Base-by-base conservation (phyloP, 2,329 filamentous ascomycete genomes). In the Sporothrix curviconia region DNA sequence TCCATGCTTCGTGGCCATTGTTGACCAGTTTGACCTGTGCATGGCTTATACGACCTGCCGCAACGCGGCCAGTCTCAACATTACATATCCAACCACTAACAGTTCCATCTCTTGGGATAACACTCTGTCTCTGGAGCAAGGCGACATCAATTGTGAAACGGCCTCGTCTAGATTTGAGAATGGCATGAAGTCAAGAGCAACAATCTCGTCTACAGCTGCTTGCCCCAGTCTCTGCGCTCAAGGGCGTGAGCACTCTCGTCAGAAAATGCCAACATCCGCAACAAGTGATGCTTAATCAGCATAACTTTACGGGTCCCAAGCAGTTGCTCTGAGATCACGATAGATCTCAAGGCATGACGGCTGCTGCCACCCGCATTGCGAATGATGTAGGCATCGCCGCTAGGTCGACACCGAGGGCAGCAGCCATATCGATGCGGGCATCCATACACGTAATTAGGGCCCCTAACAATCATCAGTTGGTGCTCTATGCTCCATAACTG, bases 401-500 rank as follows among this genome's bases (percentile, higher is more conserved):
- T 17, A 89, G 79, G 19, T 78, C 73, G 58, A 92, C 85, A 8
- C 85, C 86, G 55, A 90, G 86, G 1, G 86, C 86, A 12, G 79
- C 74, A 3, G 82, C 78, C 0, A 89, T 83, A 64, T 92, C 79
- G 64, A 85, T 75, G 53, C 89, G 83, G 5, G 89, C 86, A 66
- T 94, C 89, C 88, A 94, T 94, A 71, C 89, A 94, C 0, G 87
- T 89, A 44, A 92, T 78, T 80, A 28, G n/a, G n/a, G n/a, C n/a
- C n/a, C n/a, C n/a, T 19, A 25, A 12, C 19, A 47, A 50, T 17
- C 5, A 3, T 15, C 7, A 15, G 28, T 32, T 24, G n/a, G n/a
- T n/a, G n/a, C n/a, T n/a, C n/a, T n/a, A n/a, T n/a, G n/a, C n/a
- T n/a, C n/a, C n/a, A n/a, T n/a, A n/a, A n/a, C n/a, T n/a, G n/a